These are phyloP conservation scores for Solanum raphanifolium DNA, from an alignment of 257 asterid species.

Conservation along the genomic window DNA sequence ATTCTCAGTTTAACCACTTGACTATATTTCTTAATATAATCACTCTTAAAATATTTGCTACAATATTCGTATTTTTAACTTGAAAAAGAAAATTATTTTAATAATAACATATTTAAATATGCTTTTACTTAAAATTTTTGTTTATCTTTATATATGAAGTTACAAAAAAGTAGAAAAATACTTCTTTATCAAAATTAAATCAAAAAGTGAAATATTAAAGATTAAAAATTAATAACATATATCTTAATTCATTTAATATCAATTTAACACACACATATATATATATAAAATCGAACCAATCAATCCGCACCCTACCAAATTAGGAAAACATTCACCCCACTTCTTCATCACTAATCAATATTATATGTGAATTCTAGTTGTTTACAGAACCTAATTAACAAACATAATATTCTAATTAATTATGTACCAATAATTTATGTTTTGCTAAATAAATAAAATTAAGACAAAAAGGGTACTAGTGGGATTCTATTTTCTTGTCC, in stretches of 20 bases:
- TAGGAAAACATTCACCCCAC: neutral
- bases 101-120: neutral
- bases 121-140: neutral
- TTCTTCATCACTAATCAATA: neutral
- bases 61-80: accelerated
- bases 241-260: too few species aligned
- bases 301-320: neutral
- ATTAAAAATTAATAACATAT: too few species aligned
- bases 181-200: neutral
- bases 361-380: neutral
- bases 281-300: too few species aligned
- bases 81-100: neutral
- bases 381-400: neutral
- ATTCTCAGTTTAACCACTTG: neutral
- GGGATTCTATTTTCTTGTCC: conserved; percentile 20
- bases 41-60: neutral
- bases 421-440: neutral
- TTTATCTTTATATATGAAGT: too few species aligned
- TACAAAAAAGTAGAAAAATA: neutral
- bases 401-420: neutral
- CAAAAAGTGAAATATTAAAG: too few species aligned
- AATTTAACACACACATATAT: too few species aligned
- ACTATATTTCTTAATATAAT: neutral
- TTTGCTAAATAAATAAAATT: neutral
- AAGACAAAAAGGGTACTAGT: neutral